phyloP scores from a whole-genome alignment of 2,329 filamentous ascomycete species.

The Diplocarpon mali region DNA sequence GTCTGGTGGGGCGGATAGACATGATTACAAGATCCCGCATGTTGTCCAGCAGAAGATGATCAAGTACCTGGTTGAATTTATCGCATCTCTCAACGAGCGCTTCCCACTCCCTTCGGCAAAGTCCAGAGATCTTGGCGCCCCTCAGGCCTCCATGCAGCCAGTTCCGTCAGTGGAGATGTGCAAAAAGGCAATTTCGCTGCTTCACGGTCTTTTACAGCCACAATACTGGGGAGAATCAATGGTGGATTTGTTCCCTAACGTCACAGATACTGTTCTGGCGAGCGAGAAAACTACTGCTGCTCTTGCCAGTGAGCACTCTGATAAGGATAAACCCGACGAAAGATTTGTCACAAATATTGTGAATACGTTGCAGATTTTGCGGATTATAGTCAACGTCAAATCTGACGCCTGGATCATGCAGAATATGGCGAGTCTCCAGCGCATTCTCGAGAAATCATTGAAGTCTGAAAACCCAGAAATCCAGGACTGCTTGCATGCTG shows the following conservation, averaged over 20 bases:
- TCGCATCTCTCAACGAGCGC: slow-evolving; percentile 77
- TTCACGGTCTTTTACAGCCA: slow-evolving; percentile 76
- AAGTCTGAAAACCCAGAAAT: slow-evolving; percentile 84
- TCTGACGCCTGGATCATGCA: slow-evolving; percentile 81
- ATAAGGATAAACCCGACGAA: slow-evolving; percentile 66
- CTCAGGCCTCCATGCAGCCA: slow-evolving; percentile 37
- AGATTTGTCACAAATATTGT: slow-evolving; percentile 81
- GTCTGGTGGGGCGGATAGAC: slow-evolving; percentile 37
- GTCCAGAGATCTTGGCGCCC: slow-evolving; percentile 40
- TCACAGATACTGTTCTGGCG: slow-evolving; percentile 74
- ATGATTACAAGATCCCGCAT: slow-evolving; percentile 58
- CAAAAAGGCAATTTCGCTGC: slow-evolving; percentile 70
- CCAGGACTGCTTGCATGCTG: slow-evolving; percentile 78
- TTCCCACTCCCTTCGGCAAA: slow-evolving; percentile 66
- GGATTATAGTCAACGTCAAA: slow-evolving; percentile 80
- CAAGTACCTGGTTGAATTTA: slow-evolving; percentile 93
- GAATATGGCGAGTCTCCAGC: slow-evolving; percentile 69
- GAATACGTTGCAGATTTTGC: slow-evolving; percentile 86
- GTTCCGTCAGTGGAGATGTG: slow-evolving; percentile 63
- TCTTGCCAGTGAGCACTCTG: slow-evolving; percentile 45
- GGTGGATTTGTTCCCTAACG: slow-evolving; percentile 80
- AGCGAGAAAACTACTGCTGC: slow-evolving; percentile 62
- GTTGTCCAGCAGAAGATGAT: slow-evolving; percentile 68
- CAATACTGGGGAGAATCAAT: slow-evolving; percentile 89
- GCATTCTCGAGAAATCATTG: slow-evolving; percentile 78